Evolutionary conservation across 768 basidiomycete species (phyloP).

Genomic region (Tulasnella sp.): DNA sequence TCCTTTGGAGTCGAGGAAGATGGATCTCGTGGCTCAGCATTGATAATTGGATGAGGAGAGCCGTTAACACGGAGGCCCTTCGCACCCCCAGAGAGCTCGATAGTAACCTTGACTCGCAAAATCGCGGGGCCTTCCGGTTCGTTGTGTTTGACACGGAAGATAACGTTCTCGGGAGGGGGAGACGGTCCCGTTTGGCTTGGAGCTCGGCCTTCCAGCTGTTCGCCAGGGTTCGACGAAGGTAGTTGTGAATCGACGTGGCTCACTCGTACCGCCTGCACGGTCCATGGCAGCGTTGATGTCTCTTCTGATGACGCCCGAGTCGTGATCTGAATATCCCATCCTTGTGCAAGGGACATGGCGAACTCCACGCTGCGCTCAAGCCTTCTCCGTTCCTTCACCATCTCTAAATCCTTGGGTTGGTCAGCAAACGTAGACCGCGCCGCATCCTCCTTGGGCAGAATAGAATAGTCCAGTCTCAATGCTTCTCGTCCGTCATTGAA

Average conservation of each 20-base stretch:
- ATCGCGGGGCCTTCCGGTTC: conserved; percentile 63
- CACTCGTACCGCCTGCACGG: conserved; percentile 23
- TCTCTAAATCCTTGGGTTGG: conserved; percentile 43
- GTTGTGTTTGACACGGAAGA: conserved; percentile 63
- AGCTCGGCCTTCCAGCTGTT: conserved; percentile 30
- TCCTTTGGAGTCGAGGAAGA: conserved; percentile 47
- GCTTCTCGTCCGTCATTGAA: conserved; percentile 80
- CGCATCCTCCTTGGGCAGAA: conserved; percentile 61
- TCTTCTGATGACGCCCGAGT: conserved; percentile 63
- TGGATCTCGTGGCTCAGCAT: conserved; percentile 55
- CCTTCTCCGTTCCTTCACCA: conserved; percentile 53
- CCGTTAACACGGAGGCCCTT: conserved; percentile 82
- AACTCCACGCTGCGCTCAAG: conserved; percentile 73
- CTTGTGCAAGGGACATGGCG: conserved; percentile 59
- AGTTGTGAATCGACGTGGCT: conserved; percentile 16
- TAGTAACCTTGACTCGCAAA: conserved; percentile 65
- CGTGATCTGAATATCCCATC: conserved; percentile 80
- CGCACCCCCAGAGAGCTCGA: conserved; percentile 67
- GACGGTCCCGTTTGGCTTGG: conserved; percentile 37
- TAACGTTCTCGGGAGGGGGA: conserved; percentile 36
- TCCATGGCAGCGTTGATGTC: conserved; percentile 67
- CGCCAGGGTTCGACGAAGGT: conserved; percentile 4
- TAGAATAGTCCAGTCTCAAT: conserved; percentile 70
- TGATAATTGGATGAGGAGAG: conserved; percentile 54
- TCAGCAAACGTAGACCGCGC: conserved; percentile 30